phyloP scores from a whole-genome alignment of 108 stramenopile genomes.

The Epithemia pelagica region DNA sequence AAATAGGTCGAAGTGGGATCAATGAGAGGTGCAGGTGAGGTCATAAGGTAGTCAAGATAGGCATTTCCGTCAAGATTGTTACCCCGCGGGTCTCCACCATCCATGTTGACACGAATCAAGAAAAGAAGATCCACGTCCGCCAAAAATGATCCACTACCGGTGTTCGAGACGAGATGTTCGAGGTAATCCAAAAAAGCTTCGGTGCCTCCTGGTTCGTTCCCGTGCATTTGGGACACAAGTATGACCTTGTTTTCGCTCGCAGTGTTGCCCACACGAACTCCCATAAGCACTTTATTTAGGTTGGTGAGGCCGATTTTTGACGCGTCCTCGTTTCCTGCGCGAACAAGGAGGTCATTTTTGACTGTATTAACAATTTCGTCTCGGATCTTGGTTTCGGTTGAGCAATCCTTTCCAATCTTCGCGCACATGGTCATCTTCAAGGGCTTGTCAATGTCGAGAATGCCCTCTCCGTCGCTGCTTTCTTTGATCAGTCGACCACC shows the following conservation, averaged over 20 bases:
- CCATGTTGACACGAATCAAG: too few relatives aligned
- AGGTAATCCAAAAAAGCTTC: not conserved
- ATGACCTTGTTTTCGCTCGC: not conserved
- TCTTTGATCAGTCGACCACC: not conserved
- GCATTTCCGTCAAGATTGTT: too few relatives aligned
- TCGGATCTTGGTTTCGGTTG: not conserved
- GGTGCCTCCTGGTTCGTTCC: not conserved
- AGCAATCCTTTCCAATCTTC: not conserved
- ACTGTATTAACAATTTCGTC: not conserved
- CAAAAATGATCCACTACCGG: too few relatives aligned
- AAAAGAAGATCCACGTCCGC: too few relatives aligned
- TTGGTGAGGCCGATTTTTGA: not conserved
- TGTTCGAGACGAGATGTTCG: not conserved
- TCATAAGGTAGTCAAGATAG: too few relatives aligned
- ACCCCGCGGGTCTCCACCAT: too few relatives aligned
- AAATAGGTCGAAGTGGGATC: too few relatives aligned
- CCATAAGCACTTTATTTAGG: not conserved
- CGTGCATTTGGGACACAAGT: not conserved
- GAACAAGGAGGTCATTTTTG: not conserved
- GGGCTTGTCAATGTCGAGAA: not conserved
- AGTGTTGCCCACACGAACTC: not conserved
- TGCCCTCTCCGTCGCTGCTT: not conserved
- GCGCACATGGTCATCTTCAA: not conserved
- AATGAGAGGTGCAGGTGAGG: too few relatives aligned
- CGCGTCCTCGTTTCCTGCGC: not conserved